These are phyloP conservation scores for Didymella sp. DNA, from an alignment of 2,329 filamentous ascomycete genomes.

Conservation along the genomic window DNA sequence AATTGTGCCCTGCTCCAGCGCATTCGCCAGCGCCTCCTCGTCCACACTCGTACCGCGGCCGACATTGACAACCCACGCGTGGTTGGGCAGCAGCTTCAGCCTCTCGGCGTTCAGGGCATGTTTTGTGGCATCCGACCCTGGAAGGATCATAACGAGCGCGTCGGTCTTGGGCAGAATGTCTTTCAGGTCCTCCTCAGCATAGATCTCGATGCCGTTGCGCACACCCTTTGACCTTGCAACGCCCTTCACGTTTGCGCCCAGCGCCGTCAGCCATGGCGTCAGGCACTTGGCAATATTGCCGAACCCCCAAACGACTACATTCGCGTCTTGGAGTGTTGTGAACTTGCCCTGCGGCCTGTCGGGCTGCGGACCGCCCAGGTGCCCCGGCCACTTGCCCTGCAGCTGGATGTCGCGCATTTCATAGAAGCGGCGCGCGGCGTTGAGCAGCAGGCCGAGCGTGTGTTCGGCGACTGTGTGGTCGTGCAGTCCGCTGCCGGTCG, in stretches of 20 bases:
- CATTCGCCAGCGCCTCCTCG: conserved; percentile 71
- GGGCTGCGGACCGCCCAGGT: conserved; percentile 67
- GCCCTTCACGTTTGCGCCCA: conserved; percentile 66
- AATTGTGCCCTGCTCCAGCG: conserved; percentile 71
- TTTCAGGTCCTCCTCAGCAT: conserved; percentile 61
- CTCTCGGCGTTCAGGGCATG: conserved; percentile 66
- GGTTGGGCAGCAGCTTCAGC: conserved; percentile 66
- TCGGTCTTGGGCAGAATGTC: conserved; percentile 65
- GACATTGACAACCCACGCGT: conserved; percentile 75
- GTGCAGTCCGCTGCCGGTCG: conserved; percentile 69
- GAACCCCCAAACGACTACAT: conserved; percentile 68
- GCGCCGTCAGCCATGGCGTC: conserved; percentile 60
- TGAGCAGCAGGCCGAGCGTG: conserved; percentile 64
- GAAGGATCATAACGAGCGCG: conserved; percentile 65
- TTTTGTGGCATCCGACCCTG: conserved; percentile 64
- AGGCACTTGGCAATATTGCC: conserved; percentile 71
- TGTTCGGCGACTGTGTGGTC: conserved; percentile 72
- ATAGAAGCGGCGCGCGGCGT: conserved; percentile 64
- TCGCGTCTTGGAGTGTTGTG: conserved; percentile 66
- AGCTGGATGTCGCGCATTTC: conserved; percentile 69
- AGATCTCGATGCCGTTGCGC: conserved; percentile 65
- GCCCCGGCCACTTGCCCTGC: conserved; percentile 64
- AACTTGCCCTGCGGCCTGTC: conserved; percentile 64
- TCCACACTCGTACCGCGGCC: conserved; percentile 79
- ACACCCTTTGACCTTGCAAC: conserved; percentile 65